Evolutionary conservation across 164 flowering plant species (phyloP), one percentile per base, ranked within the genome.

Genomic region (Tinospora cordifolia): DNA sequence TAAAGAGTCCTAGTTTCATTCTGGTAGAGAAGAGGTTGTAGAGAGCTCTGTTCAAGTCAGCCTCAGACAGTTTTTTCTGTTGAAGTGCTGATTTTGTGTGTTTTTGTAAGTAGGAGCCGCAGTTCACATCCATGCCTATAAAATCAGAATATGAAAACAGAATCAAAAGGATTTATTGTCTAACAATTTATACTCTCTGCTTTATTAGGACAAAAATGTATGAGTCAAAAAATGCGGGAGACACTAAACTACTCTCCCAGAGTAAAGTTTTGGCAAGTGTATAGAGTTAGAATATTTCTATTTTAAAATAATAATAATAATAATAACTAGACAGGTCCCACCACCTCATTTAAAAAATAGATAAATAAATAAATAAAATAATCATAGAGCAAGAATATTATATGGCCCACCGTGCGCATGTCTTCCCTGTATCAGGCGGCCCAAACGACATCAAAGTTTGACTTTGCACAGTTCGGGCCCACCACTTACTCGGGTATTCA

Each of bases 111-210:
- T 84, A 89, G 54, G 79, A 14, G 4, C 96, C 98, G 71, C 98
- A 92, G 76, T 90, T 79, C 39, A 92, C 81, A 82, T 92, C 98
- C 93, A 90, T 88, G 27, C 98, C 98, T 90, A 84, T 40, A 44
- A 17, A 24, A 17, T 14, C 21, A 62, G 4, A 40, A 25, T 21
- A n/a, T 34, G 21, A 67, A 39, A 60, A 46, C 10, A 54, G 27
- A 44, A 36, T 30, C 36, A 30, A 1, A n/a, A 14, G 22, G 12
- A 51, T 51, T 51, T 11, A 41, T 41, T 0, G 3, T 11, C 3
- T 41, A 11, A 11, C 9, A 41, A 41, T 8, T 41, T 40, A 4
- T 40, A 4, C 44, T n/a, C n/a, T n/a, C n/a, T n/a, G n/a, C n/a
- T n/a, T n/a, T n/a, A n/a, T n/a, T n/a, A n/a, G n/a, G n/a, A n/a